These are phyloP conservation scores for Leishmania tropica DNA, from an alignment of 208 protist genomes.

Conservation along the genomic window DNA sequence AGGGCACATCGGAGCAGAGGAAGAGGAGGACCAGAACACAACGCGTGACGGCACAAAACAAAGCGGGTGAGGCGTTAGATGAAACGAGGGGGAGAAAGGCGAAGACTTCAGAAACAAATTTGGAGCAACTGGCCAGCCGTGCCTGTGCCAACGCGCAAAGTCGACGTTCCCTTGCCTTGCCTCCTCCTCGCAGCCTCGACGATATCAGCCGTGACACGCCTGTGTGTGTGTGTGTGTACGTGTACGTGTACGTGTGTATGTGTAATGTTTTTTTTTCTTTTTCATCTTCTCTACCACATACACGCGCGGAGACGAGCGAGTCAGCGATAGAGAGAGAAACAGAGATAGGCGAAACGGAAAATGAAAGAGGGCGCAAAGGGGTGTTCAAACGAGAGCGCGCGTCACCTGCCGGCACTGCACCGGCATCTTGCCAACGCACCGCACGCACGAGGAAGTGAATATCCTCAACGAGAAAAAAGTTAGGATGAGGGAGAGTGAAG, in stretches of 20 bases:
- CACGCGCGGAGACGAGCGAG: background rate
- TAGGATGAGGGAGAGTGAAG: background rate
- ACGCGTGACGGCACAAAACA: background rate
- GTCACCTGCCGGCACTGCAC: background rate
- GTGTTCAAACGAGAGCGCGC: background rate
- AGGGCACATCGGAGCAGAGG: background rate
- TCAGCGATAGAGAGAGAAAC: background rate
- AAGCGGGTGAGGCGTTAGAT: background rate
- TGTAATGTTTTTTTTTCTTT: background rate
- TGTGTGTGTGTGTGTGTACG: background rate
- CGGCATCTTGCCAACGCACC: background rate
- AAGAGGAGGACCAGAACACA: background rate
- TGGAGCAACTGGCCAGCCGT: background rate
- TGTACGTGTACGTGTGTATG: background rate
- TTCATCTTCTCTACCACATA: background rate
- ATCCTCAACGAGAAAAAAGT: background rate
- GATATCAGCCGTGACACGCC: background rate
- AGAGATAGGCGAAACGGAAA: background rate
- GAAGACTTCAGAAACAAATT: background rate
- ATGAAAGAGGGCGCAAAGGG: background rate
- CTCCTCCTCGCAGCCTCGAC: background rate
- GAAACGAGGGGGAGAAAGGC: background rate
- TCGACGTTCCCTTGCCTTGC: background rate
- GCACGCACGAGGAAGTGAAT: background rate
- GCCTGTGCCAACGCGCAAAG: background rate